Evolutionary conservation across 2,329 filamentous ascomycete genomes (phyloP).

Genomic region (Aureobasidium musti): DNA sequence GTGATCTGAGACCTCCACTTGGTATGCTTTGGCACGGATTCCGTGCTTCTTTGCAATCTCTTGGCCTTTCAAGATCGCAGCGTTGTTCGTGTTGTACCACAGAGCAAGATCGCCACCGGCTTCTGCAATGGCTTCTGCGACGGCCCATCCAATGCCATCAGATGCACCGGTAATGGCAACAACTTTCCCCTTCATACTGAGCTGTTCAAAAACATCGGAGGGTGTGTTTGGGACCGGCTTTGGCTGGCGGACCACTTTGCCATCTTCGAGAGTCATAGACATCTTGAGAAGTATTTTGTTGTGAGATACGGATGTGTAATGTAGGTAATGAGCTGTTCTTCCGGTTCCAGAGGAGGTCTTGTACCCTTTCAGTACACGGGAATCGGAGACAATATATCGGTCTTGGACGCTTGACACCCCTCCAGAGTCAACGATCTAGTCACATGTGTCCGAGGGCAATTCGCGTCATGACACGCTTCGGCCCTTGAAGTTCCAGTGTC

Average conservation of each 20-base stretch:
- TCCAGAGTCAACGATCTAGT: too few relatives aligned
- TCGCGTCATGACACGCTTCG: too few relatives aligned
- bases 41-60: constrained; percentile 31
- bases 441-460: too few relatives aligned
- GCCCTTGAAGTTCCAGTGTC: too few relatives aligned
- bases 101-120: constrained; percentile 44
- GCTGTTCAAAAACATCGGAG: constrained; percentile 36
- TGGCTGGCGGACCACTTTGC: constrained; percentile 33
- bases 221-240: constrained; percentile 38
- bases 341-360: too few relatives aligned
- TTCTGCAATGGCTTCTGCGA: constrained; percentile 44
- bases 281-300: too few relatives aligned
- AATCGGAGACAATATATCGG: too few relatives aligned
- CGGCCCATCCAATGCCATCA: constrained; percentile 51
- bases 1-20: constrained; percentile 35
- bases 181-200: constrained; percentile 43
- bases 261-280: constrained; percentile 41
- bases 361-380: too few relatives aligned
- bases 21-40: constrained; percentile 31
- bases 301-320: too few relatives aligned
- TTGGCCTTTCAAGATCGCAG: constrained; percentile 29
- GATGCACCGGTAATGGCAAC: constrained; percentile 53
- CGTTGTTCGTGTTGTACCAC: constrained; percentile 40
- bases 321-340: too few relatives aligned
- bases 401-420: too few relatives aligned